Percentiles rank a stretch among this genome's conserved stretches.
Evolutionary conservation across 2,329 filamentous ascomycete genomes (phyloP).

Genomic region (Fusarium domesticum): DNA sequence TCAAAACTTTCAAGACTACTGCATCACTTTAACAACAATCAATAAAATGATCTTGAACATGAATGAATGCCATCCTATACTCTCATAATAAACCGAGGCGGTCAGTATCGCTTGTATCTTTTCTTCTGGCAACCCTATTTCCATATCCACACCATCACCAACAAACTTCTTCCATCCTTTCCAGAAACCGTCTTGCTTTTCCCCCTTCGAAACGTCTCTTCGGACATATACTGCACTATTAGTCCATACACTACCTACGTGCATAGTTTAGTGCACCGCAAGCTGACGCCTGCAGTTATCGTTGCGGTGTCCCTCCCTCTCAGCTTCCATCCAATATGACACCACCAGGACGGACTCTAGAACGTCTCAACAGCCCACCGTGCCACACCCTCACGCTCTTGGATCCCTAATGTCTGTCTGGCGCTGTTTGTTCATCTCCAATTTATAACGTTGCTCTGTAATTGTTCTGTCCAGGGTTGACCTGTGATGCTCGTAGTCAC

Average conservation of each 20-base stretch:
- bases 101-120: not conserved
- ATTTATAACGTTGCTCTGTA: not conserved
- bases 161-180: not conserved
- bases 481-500: not conserved
- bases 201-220: not conserved
- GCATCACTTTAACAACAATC: too few relatives aligned
- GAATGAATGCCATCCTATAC: too few relatives aligned
- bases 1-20: too few relatives aligned
- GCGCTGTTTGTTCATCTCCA: not conserved
- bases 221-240: too few relatives aligned
- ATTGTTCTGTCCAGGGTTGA: not conserved
- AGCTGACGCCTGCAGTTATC: too few relatives aligned
- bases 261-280: too few relatives aligned
- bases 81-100: too few relatives aligned
- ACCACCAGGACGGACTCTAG: constrained; percentile 24
- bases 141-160: not conserved
- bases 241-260: too few relatives aligned
- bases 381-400: constrained; percentile 17
- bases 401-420: not conserved
- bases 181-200: not conserved
- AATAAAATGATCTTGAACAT: too few relatives aligned
- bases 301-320: too few relatives aligned
- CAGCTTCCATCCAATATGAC: constrained; percentile 11
- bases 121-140: not conserved
- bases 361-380: constrained; percentile 23